Evolutionary conservation across 495 filamentous ascomycete species (phyloP).

Genomic region (Echria macrotheca): DNA sequence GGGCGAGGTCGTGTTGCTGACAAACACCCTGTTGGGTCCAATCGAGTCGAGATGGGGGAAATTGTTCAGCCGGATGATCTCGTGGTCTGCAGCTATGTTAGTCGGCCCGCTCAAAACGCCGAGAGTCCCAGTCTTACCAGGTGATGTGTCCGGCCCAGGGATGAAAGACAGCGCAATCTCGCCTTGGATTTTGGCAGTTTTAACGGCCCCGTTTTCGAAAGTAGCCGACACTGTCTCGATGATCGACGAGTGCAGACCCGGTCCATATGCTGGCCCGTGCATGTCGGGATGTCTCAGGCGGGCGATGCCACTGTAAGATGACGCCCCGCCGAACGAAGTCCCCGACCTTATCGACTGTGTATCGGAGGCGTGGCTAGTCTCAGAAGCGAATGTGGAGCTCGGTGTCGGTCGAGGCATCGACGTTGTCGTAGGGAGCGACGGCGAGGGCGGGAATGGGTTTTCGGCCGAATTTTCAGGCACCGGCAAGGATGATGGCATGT

Average conservation of each 20-base stretch:
- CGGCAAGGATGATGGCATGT: conserved; percentile 51
- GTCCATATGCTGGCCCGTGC: conserved; percentile 57
- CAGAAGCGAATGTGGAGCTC: conserved; percentile 41
- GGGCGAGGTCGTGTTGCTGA: conserved; percentile 58
- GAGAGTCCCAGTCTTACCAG: conserved; percentile 17
- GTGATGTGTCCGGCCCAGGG: conserved; percentile 39
- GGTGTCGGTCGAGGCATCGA: conserved; percentile 36
- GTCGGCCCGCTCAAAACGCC: neutral
- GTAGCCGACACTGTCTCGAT: conserved; percentile 85
- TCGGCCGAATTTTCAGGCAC: conserved; percentile 36
- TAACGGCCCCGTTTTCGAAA: conserved; percentile 68
- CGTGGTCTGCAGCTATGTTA: conserved; percentile 34
- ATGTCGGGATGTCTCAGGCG: conserved; percentile 75
- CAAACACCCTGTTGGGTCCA: conserved; percentile 87
- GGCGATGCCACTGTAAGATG: conserved; percentile 42
- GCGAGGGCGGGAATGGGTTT: conserved; percentile 40
- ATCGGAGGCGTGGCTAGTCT: conserved; percentile 62
- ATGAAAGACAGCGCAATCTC: conserved; percentile 90
- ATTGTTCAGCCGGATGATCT: conserved; percentile 82
- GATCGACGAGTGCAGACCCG: conserved; percentile 83
- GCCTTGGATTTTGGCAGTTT: conserved; percentile 70
- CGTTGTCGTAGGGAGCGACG: conserved; percentile 35
- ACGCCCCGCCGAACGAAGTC: conserved; percentile 57
- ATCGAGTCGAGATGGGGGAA: conserved; percentile 89
- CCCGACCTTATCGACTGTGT: conserved; percentile 88